phyloP scores from a whole-genome alignment of 129 eudicot genomes.

The Erigeron canadensis region DNA sequence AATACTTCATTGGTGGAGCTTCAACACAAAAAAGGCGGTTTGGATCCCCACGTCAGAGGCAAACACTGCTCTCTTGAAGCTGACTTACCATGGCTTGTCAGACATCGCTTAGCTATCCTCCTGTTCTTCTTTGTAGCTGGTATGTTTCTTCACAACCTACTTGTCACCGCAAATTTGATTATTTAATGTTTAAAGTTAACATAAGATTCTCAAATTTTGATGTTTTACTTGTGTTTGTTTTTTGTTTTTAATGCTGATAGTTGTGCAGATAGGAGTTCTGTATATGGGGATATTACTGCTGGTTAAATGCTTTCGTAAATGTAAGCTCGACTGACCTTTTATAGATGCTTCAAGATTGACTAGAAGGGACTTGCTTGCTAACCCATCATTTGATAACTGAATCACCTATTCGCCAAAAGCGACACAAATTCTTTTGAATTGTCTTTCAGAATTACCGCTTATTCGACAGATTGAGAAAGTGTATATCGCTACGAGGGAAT shows the following conservation, averaged over 20 bases:
- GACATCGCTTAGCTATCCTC: constrained; percentile 57
- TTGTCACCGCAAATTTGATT: not conserved
- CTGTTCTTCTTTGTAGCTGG: constrained; percentile 46
- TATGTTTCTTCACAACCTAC: constrained; percentile 26
- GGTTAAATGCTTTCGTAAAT: constrained; percentile 39
- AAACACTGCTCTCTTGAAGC: constrained; percentile 62
- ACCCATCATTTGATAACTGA: constrained; percentile 3
- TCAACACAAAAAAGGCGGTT: constrained; percentile 21
- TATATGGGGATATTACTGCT: constrained; percentile 33
- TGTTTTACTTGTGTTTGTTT: not conserved
- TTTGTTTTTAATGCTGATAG: constrained; percentile 47
- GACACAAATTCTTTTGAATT: not conserved
- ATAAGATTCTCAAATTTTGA: not conserved
- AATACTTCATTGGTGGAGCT: constrained; percentile 45
- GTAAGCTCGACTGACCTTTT: constrained; percentile 52
- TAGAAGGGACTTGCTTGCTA: constrained; percentile 12
- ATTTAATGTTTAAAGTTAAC: not conserved
- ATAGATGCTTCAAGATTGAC: not conserved
- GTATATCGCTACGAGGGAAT: not conserved
- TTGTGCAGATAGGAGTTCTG: constrained; percentile 40
- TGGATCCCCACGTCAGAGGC: not conserved
- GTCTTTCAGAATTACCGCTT: not conserved
- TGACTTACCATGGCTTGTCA: constrained; percentile 56
- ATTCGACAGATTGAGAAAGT: not conserved
- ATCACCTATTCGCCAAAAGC: not conserved